Evolutionary conservation across 371 early-diverging fungal genomes (phyloP).

Genomic region (Syncephalastrum monosporum): DNA sequence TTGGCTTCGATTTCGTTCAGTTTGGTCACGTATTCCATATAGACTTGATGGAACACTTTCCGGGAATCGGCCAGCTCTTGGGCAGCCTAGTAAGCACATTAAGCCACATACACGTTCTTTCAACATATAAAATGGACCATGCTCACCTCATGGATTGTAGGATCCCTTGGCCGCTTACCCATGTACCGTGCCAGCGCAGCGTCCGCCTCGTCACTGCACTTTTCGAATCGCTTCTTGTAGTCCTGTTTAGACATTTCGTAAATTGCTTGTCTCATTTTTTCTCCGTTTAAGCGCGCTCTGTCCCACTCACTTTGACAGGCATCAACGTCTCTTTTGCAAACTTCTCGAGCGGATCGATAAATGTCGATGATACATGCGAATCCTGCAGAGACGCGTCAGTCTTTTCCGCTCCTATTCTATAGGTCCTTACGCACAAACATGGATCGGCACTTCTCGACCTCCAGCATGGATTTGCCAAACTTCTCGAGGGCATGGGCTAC

Average conservation of each 20-base stretch:
- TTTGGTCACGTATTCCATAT: slow-evolving; percentile 66
- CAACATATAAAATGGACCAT: neutral
- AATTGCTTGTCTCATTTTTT: neutral
- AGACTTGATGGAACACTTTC: slow-evolving; percentile 58
- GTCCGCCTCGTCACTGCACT: slow-evolving; percentile 68
- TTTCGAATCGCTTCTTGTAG: slow-evolving; percentile 60
- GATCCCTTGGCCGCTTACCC: slow-evolving; percentile 62
- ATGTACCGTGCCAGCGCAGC: slow-evolving; percentile 57
- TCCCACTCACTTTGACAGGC: slow-evolving; percentile 56
- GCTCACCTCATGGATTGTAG: slow-evolving; percentile 55
- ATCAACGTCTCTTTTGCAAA: slow-evolving; percentile 57
- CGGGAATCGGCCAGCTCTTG: slow-evolving; percentile 60
- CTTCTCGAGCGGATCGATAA: slow-evolving; percentile 62
- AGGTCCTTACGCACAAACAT: slow-evolving; percentile 51
- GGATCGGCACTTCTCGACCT: slow-evolving; percentile 60
- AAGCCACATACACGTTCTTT: neutral
- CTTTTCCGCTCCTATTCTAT: neutral
- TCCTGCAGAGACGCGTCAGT: slow-evolving; percentile 32
- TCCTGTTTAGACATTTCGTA: slow-evolving; percentile 39
- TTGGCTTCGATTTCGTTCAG: slow-evolving; percentile 68
- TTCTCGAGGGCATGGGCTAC: slow-evolving; percentile 55
- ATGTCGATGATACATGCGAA: slow-evolving; percentile 62
- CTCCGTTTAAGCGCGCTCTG: neutral
- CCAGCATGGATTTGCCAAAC: slow-evolving; percentile 56
- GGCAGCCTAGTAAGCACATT: slow-evolving; percentile 37